Percentiles rank a stretch among this genome's conserved stretches.
These are phyloP conservation scores for Colletotrichum agaves DNA, from an alignment of 2,329 filamentous ascomycete genomes.

Conservation along the genomic window DNA sequence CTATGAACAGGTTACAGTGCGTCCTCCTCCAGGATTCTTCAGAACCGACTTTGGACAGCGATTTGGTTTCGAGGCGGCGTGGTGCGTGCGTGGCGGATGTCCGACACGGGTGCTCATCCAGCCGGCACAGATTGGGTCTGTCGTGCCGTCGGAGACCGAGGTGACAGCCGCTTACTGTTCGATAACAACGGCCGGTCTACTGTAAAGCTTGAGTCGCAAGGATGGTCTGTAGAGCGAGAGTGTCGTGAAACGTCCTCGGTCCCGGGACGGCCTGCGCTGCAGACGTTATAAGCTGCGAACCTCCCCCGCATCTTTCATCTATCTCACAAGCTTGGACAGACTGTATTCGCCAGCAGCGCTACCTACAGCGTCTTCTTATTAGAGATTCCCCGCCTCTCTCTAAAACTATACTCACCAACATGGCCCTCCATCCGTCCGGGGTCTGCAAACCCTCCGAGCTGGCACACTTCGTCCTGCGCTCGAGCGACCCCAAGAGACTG, in stretches of 20 bases:
- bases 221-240: background rate
- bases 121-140: background rate
- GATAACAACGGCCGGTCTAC: no score
- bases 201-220: background rate
- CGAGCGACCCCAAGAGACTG: constrained; percentile 38
- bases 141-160: background rate
- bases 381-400: background rate
- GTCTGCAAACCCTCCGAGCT: constrained; percentile 27
- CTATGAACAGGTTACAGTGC: constrained; percentile 9
- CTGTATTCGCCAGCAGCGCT: background rate
- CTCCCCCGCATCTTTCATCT: constrained; percentile 13
- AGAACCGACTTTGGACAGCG: background rate
- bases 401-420: background rate
- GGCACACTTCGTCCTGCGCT: constrained; percentile 27
- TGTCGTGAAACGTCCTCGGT: constrained; percentile 13
- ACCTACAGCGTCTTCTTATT: background rate
- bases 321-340: background rate
- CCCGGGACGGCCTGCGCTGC: background rate
- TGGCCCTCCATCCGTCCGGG: constrained; percentile 9
- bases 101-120: constrained; percentile 10
- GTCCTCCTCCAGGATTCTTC: background rate
- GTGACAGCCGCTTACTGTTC: background rate
- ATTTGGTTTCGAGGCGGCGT: background rate
- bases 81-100: constrained; percentile 15
- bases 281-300: background rate